These are phyloP conservation scores for Schrenkiella parvula DNA, from an alignment of 345 rosid genomes.

Conservation along the genomic window DNA sequence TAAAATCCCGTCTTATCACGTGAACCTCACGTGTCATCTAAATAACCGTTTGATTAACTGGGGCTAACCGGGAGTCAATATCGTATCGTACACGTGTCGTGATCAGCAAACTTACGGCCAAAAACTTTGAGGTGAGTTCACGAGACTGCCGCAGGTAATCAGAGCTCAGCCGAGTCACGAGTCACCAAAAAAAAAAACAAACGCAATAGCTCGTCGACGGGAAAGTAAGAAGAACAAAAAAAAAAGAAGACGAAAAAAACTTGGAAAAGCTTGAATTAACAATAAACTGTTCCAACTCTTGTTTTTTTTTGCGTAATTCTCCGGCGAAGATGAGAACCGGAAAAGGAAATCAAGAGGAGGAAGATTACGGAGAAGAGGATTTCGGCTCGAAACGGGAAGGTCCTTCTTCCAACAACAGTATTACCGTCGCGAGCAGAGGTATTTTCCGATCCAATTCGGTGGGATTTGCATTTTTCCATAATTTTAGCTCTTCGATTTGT, in stretches of 20 bases:
- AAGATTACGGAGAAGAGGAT: slow-evolving; percentile 81
- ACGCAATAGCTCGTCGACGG: slow-evolving; percentile 21
- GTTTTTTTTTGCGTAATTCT: neutral
- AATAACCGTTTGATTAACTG: neutral
- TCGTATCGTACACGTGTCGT: slow-evolving; percentile 26
- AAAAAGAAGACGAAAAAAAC: neutral
- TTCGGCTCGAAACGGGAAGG: slow-evolving; percentile 57
- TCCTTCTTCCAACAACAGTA: slow-evolving; percentile 42
- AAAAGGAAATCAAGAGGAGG: slow-evolving; percentile 68
- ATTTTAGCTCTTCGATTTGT: neutral
- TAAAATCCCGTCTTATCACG: slow-evolving; percentile 29
- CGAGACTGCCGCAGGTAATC: slow-evolving; percentile 21
- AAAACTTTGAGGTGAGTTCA: slow-evolving; percentile 7
- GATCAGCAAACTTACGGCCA: neutral
- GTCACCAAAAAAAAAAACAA: neutral
- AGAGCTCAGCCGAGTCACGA: slow-evolving; percentile 27
- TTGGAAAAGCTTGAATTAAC: neutral
- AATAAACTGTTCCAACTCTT: neutral
- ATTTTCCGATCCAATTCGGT: slow-evolving; percentile 38
- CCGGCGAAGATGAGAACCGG: slow-evolving; percentile 61
- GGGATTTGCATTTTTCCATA: slow-evolving; percentile 8
- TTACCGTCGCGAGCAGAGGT: slow-evolving; percentile 42
- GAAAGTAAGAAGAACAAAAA: neutral
- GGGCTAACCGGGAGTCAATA: neutral
- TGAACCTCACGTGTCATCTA: slow-evolving; percentile 29